These are phyloP conservation scores for Capronia epimyces DNA, from an alignment of 2,329 filamentous ascomycete species.

Conservation along the genomic window DNA sequence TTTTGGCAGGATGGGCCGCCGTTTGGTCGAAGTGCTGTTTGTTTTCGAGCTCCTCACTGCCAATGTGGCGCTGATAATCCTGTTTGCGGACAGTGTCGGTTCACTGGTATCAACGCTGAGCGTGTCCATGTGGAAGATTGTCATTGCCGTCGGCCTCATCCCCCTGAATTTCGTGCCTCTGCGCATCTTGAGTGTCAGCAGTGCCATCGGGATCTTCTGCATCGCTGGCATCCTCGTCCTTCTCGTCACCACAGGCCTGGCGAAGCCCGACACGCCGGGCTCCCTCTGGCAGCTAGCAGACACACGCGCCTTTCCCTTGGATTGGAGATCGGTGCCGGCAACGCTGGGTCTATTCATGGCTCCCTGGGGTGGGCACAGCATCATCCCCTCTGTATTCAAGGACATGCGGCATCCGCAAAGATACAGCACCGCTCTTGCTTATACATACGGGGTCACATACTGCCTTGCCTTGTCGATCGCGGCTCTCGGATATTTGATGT, in stretches of 20 bases:
- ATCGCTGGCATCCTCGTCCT: conserved; percentile 41
- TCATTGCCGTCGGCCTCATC: conserved; percentile 71
- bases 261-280: conserved; percentile 72
- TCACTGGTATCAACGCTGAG: conserved; percentile 67
- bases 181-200: conserved; percentile 78
- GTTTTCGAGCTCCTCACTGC: conserved; percentile 79
- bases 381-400: conserved; percentile 79
- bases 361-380: conserved; percentile 64
- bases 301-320: conserved; percentile 74
- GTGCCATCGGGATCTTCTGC: conserved; percentile 79
- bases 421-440: conserved; percentile 65
- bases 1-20: conserved; percentile 75
- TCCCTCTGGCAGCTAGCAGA: conserved; percentile 73
- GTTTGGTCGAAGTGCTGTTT: conserved; percentile 79
- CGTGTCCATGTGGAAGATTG: conserved; percentile 71
- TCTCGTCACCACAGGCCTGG: conserved; percentile 75
- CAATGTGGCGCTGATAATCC: conserved; percentile 81
- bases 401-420: conserved; percentile 77
- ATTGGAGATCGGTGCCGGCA: conserved; percentile 80
- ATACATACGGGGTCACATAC: conserved; percentile 83
- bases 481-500: conserved; percentile 83
- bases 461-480: conserved; percentile 75
- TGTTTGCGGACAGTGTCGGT: conserved; percentile 83
- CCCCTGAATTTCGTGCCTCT: conserved; percentile 80
- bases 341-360: conserved; percentile 87